Percentiles rank a stretch among this genome's conserved stretches.
These are phyloP conservation scores for Salvia hispanica DNA, from an alignment of 257 asterid species.

Conservation along the genomic window DNA sequence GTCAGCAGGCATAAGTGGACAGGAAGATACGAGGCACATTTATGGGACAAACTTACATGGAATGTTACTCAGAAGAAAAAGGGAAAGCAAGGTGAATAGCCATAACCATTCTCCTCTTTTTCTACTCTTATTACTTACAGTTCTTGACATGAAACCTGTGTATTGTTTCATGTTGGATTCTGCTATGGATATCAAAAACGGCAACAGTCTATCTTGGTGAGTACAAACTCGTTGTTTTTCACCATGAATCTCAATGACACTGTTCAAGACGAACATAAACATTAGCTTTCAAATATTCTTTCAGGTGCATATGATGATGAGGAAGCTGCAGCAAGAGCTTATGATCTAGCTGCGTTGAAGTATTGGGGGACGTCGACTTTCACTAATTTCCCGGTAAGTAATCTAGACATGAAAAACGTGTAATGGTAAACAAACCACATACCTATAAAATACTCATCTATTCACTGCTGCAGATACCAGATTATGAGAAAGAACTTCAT, in stretches of 20 bases:
- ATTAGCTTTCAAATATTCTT: constrained; percentile 8
- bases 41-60: constrained; percentile 72
- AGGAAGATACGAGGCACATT: constrained; percentile 60
- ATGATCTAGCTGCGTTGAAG: constrained; percentile 57
- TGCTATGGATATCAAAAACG: constrained; percentile 19
- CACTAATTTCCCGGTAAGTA: constrained; percentile 50
- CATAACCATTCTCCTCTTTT: background rate
- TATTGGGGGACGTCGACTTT: constrained; percentile 59
- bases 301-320: constrained; percentile 59
- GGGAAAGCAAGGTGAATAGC: constrained; percentile 58
- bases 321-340: constrained; percentile 64
- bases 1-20: constrained; percentile 62
- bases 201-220: constrained; percentile 47
- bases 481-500: constrained; percentile 41
- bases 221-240: background rate
- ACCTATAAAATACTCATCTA: background rate
- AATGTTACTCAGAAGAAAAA: constrained; percentile 62
- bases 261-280: background rate
- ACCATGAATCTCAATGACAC: too few species aligned
- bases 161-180: constrained; percentile 22
- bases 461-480: constrained; percentile 37
- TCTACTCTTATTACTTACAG: constrained; percentile 5
- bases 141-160: constrained; percentile 21
- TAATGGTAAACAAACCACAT: background rate
- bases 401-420: background rate